A percentile compares a stretch with the other conserved stretches of the same genome.
These are phyloP conservation scores for Leersia perrieri DNA, from an alignment of 176 grass and related monocot species.

Conservation along the genomic window DNA sequence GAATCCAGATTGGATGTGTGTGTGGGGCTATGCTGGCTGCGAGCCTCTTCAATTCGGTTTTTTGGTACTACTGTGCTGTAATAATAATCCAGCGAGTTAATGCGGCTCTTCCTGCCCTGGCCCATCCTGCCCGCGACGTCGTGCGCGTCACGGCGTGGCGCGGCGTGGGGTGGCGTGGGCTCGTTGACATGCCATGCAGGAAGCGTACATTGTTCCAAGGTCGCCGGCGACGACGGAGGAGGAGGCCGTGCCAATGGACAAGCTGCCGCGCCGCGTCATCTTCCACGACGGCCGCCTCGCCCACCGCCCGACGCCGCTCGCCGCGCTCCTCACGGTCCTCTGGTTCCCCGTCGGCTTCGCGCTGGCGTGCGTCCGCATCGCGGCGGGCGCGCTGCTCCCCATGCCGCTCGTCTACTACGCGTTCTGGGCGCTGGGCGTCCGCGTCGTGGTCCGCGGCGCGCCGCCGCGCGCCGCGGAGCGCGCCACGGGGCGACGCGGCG, in stretches of 20 bases:
- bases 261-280: conserved; percentile 25
- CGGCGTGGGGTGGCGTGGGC: background rate
- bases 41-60: background rate
- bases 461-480: conserved; percentile 31
- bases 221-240: background rate
- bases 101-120: too few species aligned
- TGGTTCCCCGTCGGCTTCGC: conserved; percentile 63
- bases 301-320: conserved; percentile 50
- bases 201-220: conserved; percentile 65
- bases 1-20: background rate
- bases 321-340: conserved; percentile 35
- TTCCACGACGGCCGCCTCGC: conserved; percentile 77
- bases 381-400: conserved; percentile 56
- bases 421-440: conserved; percentile 58
- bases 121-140: too few species aligned
- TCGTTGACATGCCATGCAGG: conserved; percentile 27
- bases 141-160: too few species aligned
- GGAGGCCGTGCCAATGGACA: conserved; percentile 21
- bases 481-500: conserved; percentile 9
- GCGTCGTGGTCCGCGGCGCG: conserved; percentile 44
- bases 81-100: background rate
- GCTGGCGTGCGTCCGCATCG: conserved; percentile 66
- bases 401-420: conserved; percentile 65
- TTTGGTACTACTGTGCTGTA: background rate
- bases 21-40: background rate